Evolutionary conservation across 129 eudicot species (phyloP).

Genomic region (Rutidosis leptorrhynchoides): DNA sequence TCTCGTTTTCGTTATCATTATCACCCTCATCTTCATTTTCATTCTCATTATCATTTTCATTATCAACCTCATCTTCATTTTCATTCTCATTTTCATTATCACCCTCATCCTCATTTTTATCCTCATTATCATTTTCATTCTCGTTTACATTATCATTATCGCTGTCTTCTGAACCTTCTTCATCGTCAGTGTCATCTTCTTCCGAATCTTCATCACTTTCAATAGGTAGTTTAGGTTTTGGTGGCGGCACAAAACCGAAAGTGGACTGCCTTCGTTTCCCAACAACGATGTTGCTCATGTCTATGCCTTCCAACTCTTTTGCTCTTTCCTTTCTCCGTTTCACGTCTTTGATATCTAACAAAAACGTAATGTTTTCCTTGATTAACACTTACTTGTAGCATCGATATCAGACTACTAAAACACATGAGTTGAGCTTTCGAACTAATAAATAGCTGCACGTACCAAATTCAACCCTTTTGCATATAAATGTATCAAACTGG

Average conservation of each 20-base stretch:
- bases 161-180: slow-evolving; percentile 19
- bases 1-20: slow-evolving; percentile 33
- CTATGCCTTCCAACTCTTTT: slow-evolving; percentile 94
- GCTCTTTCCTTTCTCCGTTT: slow-evolving; percentile 84
- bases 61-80: slow-evolving; percentile 37
- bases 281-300: slow-evolving; percentile 77
- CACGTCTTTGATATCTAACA: slow-evolving; percentile 81
- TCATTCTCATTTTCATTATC: no score
- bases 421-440: not conserved
- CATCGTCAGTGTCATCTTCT: slow-evolving; percentile 31
- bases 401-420: not conserved
- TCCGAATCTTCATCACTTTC: slow-evolving; percentile 44
- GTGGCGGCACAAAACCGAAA: slow-evolving; percentile 55
- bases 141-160: slow-evolving; percentile 38
- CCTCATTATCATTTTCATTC: slow-evolving; percentile 39
- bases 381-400: not conserved
- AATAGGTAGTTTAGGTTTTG: slow-evolving; percentile 47
- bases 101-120: no score
- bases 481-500: not conserved
- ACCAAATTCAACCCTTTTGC: not conserved
- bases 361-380: not conserved
- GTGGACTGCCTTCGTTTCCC: slow-evolving; percentile 82
- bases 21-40: slow-evolving; percentile 29
- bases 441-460: not conserved
- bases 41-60: no score